Evolutionary conservation across 441 rosid species (phyloP).

Genomic region (Adansonia rubrostipa): DNA sequence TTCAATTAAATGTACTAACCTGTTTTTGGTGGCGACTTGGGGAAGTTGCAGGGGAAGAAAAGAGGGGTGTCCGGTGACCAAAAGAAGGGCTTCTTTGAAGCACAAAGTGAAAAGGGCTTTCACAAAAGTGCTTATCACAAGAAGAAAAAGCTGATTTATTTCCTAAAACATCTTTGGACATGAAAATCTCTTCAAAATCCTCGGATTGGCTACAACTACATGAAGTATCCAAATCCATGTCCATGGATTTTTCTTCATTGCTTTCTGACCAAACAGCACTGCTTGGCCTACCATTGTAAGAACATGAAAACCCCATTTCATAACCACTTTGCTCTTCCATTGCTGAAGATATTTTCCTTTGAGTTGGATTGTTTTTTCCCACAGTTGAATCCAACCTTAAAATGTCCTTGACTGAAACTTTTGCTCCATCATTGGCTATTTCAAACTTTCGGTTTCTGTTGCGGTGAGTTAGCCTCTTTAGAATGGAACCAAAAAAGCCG

Average conservation of each 20-base stretch:
- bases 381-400: slow-evolving; percentile 56
- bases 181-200: slow-evolving; percentile 43
- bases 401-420: slow-evolving; percentile 49
- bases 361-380: slow-evolving; percentile 39
- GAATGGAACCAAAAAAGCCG: slow-evolving; percentile 64
- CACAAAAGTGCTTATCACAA: slow-evolving; percentile 50
- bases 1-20: slow-evolving; percentile 46
- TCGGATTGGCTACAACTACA: slow-evolving; percentile 49
- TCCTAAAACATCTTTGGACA: slow-evolving; percentile 19
- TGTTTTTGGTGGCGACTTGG: slow-evolving; percentile 51
- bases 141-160: slow-evolving; percentile 34
- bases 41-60: slow-evolving; percentile 68
- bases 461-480: slow-evolving; percentile 60
- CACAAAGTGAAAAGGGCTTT: slow-evolving; percentile 74
- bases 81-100: slow-evolving; percentile 53
- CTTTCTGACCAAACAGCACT: slow-evolving; percentile 70
- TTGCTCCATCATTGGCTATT: slow-evolving; percentile 32
- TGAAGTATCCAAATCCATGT: slow-evolving; percentile 62
- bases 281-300: slow-evolving; percentile 53
- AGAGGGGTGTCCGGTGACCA: slow-evolving; percentile 66
- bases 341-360: slow-evolving; percentile 23
- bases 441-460: slow-evolving; percentile 41
- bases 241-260: slow-evolving; percentile 65
- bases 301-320: slow-evolving; percentile 45
- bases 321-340: slow-evolving; percentile 35